Evolutionary conservation across 73 alveolate genomes (phyloP).

Genomic region (Paramecium sexaurelia): DNA sequence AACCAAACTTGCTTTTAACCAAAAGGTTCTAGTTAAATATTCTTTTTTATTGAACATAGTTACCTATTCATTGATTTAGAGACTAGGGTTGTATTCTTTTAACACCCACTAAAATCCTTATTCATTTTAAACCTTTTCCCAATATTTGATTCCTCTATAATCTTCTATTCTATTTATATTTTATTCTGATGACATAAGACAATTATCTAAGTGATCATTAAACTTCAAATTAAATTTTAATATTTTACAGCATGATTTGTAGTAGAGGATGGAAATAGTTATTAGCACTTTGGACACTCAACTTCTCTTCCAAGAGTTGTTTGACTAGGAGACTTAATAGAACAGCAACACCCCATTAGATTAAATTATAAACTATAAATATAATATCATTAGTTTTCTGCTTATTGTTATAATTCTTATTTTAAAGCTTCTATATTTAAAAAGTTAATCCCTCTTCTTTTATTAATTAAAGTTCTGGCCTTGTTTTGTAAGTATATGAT

Average conservation of each 20-base stretch:
- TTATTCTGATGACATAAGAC: conserved; percentile 12
- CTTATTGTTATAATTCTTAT: conserved; percentile 24
- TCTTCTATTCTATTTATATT: neutral
- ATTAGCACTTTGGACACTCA: conserved; percentile 29
- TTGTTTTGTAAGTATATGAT: neutral
- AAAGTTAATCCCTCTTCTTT: conserved; percentile 22
- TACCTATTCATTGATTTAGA: conserved; percentile 20
- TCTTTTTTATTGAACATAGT: neutral
- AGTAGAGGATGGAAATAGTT: conserved; percentile 4
- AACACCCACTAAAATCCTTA: neutral
- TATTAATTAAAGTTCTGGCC: neutral
- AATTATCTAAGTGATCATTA: conserved; percentile 50
- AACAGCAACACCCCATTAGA: conserved; percentile 52
- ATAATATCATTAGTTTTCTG: neutral
- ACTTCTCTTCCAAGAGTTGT: conserved; percentile 43
- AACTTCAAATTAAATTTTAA: neutral
- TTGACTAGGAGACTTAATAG: conserved; percentile 3
- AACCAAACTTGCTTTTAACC: conserved; percentile 69
- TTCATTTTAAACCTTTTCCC: conserved; percentile 51
- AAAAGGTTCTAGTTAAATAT: conserved; percentile 29
- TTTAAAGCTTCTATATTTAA: neutral
- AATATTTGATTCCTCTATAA: conserved; percentile 30
- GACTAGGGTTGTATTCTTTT: conserved; percentile 29
- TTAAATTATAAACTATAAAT: neutral
- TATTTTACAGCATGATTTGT: conserved; percentile 22